Percentiles rank a stretch among this genome's conserved stretches.
phyloP scores from a whole-genome alignment of 805 yeast genomes.

The Jamesozyma jinghongensis region DNA sequence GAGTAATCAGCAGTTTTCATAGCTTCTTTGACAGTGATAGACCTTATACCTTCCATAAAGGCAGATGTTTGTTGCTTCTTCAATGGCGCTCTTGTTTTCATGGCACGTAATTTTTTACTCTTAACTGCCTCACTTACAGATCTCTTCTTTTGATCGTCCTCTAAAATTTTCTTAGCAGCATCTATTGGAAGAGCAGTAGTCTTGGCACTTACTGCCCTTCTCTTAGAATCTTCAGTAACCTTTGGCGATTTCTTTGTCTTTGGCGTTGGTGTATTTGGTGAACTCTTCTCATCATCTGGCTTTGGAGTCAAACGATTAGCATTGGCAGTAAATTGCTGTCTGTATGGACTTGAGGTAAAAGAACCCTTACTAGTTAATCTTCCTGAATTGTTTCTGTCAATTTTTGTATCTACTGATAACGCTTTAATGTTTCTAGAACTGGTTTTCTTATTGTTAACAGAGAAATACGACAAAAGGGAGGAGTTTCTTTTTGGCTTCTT shows the following conservation, averaged over 20 bases:
- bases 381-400: constrained; percentile 6
- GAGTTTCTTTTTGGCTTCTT: constrained; percentile 48
- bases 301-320: constrained; percentile 14
- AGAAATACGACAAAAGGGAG: constrained; percentile 45
- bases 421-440: constrained; percentile 6
- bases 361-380: constrained; percentile 13
- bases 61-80: constrained; percentile 65
- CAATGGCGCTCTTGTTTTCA: constrained; percentile 40
- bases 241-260: constrained; percentile 7
- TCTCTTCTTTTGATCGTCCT: constrained; percentile 30
- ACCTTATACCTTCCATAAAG: constrained; percentile 79
- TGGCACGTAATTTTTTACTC: constrained; percentile 44
- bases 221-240: constrained; percentile 25
- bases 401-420: constrained; percentile 2
- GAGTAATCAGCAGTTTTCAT: constrained; percentile 63
- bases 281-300: constrained; percentile 9
- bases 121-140: constrained; percentile 43
- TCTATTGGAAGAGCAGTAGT: constrained; percentile 22
- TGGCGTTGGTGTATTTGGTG: constrained; percentile 1
- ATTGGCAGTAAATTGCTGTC: constrained; percentile 16
- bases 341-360: constrained; percentile 18
- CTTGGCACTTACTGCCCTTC: constrained; percentile 46
- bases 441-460: constrained; percentile 1
- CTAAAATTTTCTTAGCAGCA: constrained; percentile 7
- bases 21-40: constrained; percentile 67